Base-by-base conservation (phyloP, 1,284 basidiomycete species). In the Takashimella koratensis region DNA sequence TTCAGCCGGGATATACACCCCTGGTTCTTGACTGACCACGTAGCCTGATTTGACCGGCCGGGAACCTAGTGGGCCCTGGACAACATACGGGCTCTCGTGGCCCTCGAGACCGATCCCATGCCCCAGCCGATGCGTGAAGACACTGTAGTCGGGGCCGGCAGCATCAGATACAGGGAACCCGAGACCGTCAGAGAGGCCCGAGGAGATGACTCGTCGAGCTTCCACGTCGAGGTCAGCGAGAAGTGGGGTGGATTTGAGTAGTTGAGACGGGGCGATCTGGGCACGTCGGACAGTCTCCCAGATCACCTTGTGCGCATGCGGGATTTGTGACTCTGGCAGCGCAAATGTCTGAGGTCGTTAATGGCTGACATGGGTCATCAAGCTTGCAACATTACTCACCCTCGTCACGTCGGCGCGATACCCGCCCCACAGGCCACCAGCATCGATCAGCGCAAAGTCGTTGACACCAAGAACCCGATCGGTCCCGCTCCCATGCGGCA, bases 1-100 rank as follows among this genome's bases (percentile, higher is more conserved):
- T 1, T 52, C 57, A 2, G 43, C 13, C 3, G 71, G 69, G 49
- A 91, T 86, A 71, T 92, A 92, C 25, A 92, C 78, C 0, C 89
- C 88, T 2, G 89, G 90, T 71, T 93, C 89, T 62, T 90, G 80
- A 5, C 86, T 89, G 74, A 92, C 90, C 0, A 85, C 80, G 65
- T 90, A 84, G 1, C 88, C 87, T 0, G 71, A 70, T 43, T 80
- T 74, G 49, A 90, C 82, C 22, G 80, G 62, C 21, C 56, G 58
- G 13, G 63, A 51, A 12, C 70, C 71, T 5, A 66, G 56, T 3
- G 53, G 48, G 8, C 86, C 86, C 25, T 87, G 86, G 48, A 82
- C 81, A 25, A 91, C 78, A 71, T 90, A 92, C 1, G 89, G 90
- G 4, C 79, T 77, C 75, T 93, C 90, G 63, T 93, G 90, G 8